Evolutionary conservation across 1,284 basidiomycete genomes (phyloP), one percentile per base, ranked within the genome.

Genomic region (Sparassis latifolia): DNA sequence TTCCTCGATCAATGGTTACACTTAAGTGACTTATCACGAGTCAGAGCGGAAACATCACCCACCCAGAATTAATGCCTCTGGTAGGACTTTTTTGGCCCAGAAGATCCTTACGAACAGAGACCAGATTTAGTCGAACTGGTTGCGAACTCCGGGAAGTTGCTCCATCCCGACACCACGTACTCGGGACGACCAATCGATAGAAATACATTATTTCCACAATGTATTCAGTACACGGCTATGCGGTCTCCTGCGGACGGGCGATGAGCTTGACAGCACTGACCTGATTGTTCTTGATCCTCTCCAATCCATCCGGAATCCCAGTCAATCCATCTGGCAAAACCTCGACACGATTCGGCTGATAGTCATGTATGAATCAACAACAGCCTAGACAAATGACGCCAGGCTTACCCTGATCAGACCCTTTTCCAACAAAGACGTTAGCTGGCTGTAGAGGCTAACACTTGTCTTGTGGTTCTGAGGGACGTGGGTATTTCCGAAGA

Each of bases 231-330:
- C 20, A 20, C 20, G 20, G 20, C 35, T 37, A n/a, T 47, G 45
- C 46, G 45, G 70, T 76, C 52, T 80, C 74, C 43, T 72, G 70
- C 1, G 79, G 78, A 42, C 61, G 69, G 2, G 55, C 73, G 20
- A 82, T 66, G 7, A 82, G 61, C 56, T 82, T 81, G 12, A 61
- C 57, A 1, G 69, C 76, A 33, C 75, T 79, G n/a, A 81, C 67
- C 49, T 71, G 53, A 7, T 69, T 63, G 2, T 62, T 56, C 56
- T 65, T 60, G 58, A 81, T 47, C 50, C 66, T 64, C 33, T 69
- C 63, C 45, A 82, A 57, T 0, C 75, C 80, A 6, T 52, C 67
- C 0, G 56, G 45, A n/a, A 82, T 71, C 2, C 73, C 78, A 2
- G 55, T 55, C 7, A 82, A 61, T 3, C 80, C 80, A 33, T 66